Evolutionary conservation across 164 flowering plant species (phyloP).

Genomic region (Macadamia integrifolia): DNA sequence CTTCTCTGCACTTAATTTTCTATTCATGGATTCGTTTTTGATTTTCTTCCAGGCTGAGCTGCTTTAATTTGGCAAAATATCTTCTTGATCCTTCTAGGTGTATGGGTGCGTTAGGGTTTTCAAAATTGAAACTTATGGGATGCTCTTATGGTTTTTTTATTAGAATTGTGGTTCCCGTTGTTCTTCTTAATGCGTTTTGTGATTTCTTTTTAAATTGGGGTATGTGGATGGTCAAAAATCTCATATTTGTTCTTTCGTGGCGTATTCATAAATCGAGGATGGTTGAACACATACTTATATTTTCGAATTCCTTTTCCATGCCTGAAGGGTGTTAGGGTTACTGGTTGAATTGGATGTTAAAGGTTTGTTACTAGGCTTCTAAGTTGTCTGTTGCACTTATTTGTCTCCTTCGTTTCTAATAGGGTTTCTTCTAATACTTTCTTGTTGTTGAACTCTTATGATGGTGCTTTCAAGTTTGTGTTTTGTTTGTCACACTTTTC

Average conservation of each 20-base stretch:
- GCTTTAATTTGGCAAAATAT: not conserved
- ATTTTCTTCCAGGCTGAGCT: not conserved
- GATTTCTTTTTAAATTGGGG: too few relatives aligned
- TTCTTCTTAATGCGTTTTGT: too few relatives aligned
- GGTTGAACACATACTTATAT: too few relatives aligned
- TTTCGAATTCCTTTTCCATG: too few relatives aligned
- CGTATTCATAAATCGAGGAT: too few relatives aligned
- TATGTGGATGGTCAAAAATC: too few relatives aligned
- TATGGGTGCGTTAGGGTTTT: not conserved
- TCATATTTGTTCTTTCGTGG: too few relatives aligned
- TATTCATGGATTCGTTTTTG: not conserved
- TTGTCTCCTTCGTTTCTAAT: not conserved
- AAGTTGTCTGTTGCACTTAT: not conserved
- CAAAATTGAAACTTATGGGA: too few relatives aligned
- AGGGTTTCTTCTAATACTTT: not conserved
- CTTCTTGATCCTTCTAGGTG: not conserved
- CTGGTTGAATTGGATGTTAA: too few relatives aligned
- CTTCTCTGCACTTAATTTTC: not conserved
- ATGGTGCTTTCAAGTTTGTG: not conserved
- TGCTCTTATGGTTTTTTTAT: too few relatives aligned
- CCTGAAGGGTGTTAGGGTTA: too few relatives aligned
- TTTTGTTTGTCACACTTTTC: not conserved
- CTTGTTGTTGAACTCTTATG: not conserved
- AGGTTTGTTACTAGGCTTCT: not conserved
- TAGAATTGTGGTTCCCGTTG: too few relatives aligned